phyloP scores from a whole-genome alignment of 164 flowering plant genomes.

The Brasenia schreberi region DNA sequence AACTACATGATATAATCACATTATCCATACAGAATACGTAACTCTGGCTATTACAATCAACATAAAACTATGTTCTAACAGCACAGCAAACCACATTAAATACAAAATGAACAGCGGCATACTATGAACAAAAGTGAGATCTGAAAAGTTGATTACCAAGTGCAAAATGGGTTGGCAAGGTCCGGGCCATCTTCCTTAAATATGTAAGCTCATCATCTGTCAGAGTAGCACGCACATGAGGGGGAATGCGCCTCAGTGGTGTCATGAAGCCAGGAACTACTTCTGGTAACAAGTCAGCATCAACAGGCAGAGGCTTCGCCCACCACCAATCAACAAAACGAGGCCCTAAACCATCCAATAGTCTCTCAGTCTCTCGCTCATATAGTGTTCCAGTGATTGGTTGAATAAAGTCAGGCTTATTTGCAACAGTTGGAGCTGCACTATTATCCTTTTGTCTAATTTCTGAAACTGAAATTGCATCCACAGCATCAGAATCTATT shows the following conservation, averaged over 20 bases:
- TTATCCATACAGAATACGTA: no score
- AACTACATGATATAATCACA: neutral
- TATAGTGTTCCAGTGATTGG: slow-evolving; percentile 36
- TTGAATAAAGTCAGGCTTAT: slow-evolving; percentile 3
- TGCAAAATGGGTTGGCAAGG: slow-evolving; percentile 85
- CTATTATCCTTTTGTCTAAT: slow-evolving; percentile 9
- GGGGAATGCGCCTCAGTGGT: slow-evolving; percentile 63
- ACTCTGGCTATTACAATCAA: no score
- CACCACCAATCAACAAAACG: slow-evolving; percentile 95
- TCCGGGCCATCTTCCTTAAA: slow-evolving; percentile 70
- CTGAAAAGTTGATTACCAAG: slow-evolving; percentile 42
- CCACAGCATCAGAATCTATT: slow-evolving; percentile 3
- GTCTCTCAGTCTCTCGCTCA: slow-evolving; percentile 81
- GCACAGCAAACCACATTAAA: no score
- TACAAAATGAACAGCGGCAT: neutral
- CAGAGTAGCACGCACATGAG: slow-evolving; percentile 35
- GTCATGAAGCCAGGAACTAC: slow-evolving; percentile 53
- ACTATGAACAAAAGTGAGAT: neutral
- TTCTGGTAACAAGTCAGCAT: slow-evolving; percentile 91
- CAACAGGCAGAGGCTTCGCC: slow-evolving; percentile 84
- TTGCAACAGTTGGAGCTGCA: slow-evolving; percentile 6
- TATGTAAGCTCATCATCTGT: slow-evolving; percentile 65
- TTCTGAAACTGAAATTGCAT: slow-evolving; percentile 4
- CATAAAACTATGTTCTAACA: no score
- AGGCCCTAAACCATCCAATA: slow-evolving; percentile 94